Base-by-base conservation (phyloP, 2,329 filamentous ascomycete genomes). In the Aphanoascus verrucosus region DNA sequence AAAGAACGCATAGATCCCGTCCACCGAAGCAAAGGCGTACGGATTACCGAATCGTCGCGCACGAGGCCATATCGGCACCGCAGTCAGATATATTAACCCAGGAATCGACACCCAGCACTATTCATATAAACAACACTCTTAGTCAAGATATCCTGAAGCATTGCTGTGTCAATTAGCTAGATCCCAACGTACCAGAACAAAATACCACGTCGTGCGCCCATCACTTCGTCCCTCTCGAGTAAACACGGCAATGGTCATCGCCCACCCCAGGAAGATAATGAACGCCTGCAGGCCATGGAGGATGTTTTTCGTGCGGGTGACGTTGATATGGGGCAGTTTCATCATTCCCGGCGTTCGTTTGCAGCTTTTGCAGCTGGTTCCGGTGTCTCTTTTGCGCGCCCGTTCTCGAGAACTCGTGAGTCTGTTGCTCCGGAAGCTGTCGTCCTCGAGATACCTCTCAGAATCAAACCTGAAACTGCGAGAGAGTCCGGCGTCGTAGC, bases 21-120 rank as follows among this genome's bases (percentile, higher is more conserved):
- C 80, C 54, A 83, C 63, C 1, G 71, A 67, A 7, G 77, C 75
- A 62, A 81, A 81, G 50, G 77, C 79, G 61, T 81, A 82, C 37
- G 77, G 75, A 60, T 81, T 81, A 54, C 77, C 76, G 61, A 83
- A 80, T 49, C 74, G 72, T 58, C 72, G 72, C 23, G 79, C 76
- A 57, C 80, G 76, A 20, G 74, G 74, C 76, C 78, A 83, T 69
- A 80, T 77, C 4, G 80, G 80, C 3, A 80, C 77, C 64, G 79
- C 79, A 44, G 76, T 72, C 52, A 81, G 76, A 64, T 82, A 83
- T 54, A 82, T 70, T 35, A 82, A 68, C 28, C 76, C 77, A 11
- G 79, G 79, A 41, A 79, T 71, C 41, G 74, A 76, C 58, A 82
- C 64, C 72, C 79, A 82, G 63, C 80, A 82, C 80, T 82, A 57